These are phyloP conservation scores for Cladosporium cucumerinum DNA, from an alignment of 2,329 filamentous ascomycete genomes.

Conservation along the genomic window DNA sequence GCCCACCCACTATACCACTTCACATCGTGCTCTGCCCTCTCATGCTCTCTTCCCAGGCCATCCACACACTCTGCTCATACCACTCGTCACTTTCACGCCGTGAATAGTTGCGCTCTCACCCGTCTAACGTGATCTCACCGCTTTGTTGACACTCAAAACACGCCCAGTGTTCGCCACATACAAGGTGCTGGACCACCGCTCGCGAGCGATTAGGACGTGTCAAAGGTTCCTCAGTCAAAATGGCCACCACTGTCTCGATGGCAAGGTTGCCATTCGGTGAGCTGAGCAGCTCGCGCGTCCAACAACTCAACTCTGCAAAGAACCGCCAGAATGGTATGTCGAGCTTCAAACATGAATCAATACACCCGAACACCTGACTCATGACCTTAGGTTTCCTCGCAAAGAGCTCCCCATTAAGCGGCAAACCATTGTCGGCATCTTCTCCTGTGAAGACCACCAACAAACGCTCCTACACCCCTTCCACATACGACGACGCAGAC, in stretches of 20 bases:
- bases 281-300: constrained; percentile 65
- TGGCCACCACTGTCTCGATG: constrained; percentile 32
- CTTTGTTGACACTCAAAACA: constrained; percentile 16
- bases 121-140: neutral
- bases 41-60: neutral
- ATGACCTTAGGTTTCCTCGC: constrained; percentile 14
- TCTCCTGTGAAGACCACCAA: constrained; percentile 34
- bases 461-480: constrained; percentile 47
- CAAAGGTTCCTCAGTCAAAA: constrained; percentile 17
- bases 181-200: constrained; percentile 7
- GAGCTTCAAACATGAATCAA: neutral
- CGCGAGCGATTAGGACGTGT: constrained; percentile 5
- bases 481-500: constrained; percentile 46
- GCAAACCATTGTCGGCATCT: constrained; percentile 28
- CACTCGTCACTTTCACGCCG: neutral
- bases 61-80: constrained; percentile 1
- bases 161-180: neutral
- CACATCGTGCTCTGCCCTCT: neutral
- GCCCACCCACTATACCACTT: neutral
- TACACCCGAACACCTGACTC: neutral
- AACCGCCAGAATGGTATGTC: constrained; percentile 65
- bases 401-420: constrained; percentile 23
- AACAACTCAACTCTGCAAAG: constrained; percentile 70
- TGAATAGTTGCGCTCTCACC: neutral
- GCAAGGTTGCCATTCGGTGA: constrained; percentile 71